These are phyloP conservation scores for Talaromyces adpressus DNA, from an alignment of 495 filamentous ascomycete genomes.

Conservation along the genomic window DNA sequence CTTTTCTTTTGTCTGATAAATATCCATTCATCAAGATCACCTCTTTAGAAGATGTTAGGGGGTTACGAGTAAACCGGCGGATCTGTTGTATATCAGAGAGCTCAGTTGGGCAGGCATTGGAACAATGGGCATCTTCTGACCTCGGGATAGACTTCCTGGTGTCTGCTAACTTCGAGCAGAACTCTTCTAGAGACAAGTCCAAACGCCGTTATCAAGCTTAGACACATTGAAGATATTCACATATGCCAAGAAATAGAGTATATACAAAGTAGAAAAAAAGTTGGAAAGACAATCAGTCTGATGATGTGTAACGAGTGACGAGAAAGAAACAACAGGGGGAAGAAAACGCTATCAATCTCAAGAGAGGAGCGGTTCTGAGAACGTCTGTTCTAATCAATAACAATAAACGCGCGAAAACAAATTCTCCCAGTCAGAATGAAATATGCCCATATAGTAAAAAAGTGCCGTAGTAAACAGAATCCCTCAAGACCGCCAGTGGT, in stretches of 20 bases:
- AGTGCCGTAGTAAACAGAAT: constrained; percentile 8
- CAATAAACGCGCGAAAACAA: neutral
- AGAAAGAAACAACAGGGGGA: neutral
- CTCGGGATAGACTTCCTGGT: too few relatives aligned
- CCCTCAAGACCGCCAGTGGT: constrained; percentile 7
- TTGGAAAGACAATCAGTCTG: neutral
- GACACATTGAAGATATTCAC: neutral
- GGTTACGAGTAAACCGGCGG: too few relatives aligned
- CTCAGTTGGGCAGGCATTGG: too few relatives aligned
- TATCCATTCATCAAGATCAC: neutral
- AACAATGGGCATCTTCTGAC: too few relatives aligned
- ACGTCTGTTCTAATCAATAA: neutral
- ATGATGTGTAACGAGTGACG: neutral
- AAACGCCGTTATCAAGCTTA: neutral
- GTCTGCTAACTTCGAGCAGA: neutral
- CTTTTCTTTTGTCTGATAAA: neutral
- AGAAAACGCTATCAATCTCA: neutral
- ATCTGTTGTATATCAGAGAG: too few relatives aligned
- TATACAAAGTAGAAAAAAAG: neutral
- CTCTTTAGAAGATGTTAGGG: too few relatives aligned
- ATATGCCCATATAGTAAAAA: neutral
- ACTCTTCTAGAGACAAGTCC: too few relatives aligned
- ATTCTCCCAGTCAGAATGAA: constrained; percentile 9
- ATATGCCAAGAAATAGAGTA: neutral
- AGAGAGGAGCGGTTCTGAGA: neutral